Conservation (phyloP, 257 asterid genomes). For the Solanum pennellii region DNA sequence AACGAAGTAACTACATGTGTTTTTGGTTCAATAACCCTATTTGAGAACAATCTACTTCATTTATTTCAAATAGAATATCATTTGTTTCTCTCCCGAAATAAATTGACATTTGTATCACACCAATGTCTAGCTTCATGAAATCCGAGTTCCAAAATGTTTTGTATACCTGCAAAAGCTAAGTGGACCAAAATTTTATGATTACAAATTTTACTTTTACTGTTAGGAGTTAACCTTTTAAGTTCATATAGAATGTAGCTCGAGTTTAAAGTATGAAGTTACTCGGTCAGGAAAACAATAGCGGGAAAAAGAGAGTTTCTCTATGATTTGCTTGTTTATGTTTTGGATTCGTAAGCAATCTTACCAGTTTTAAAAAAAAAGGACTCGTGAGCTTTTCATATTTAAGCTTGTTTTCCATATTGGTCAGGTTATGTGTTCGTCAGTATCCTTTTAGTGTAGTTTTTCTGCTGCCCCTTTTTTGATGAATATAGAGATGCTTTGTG, state of each 20-base stretch:
- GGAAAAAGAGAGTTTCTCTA: background rate
- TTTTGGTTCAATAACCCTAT: background rate
- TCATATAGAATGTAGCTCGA: background rate
- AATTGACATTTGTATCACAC: background rate
- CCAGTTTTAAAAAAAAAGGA: background rate
- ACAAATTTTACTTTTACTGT: background rate
- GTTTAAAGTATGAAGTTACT: background rate
- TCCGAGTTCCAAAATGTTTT: background rate
- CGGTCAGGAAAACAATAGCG: background rate
- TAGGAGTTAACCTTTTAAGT: background rate
- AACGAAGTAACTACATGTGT: background rate
- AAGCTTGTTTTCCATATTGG: background rate
- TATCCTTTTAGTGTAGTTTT: background rate
- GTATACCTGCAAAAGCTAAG: background rate
- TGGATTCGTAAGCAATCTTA: background rate
- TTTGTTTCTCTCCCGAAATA: background rate
- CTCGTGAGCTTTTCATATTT: background rate
- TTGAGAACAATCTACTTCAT: background rate
- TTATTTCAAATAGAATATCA: background rate
- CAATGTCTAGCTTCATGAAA: background rate
- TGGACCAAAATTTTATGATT: background rate
- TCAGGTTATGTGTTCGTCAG: background rate
- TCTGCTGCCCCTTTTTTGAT: slow-evolving; percentile 3
- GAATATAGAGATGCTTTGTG: background rate
- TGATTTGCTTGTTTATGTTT: background rate